phyloP scores from a whole-genome alignment of 345 rosid species.

The Brassica incana region DNA sequence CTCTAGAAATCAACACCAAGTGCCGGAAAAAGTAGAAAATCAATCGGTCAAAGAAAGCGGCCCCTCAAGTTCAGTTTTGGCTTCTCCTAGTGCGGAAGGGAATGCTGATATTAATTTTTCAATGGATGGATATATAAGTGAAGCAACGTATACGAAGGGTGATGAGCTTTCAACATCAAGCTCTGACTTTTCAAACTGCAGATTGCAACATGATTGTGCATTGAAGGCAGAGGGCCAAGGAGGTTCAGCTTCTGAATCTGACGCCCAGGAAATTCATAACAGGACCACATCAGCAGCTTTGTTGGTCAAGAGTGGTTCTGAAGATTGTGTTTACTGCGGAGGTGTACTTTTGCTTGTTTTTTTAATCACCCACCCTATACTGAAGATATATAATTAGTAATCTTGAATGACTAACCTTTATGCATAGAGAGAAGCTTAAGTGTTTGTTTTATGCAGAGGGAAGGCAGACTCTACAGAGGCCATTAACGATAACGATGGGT shows the following conservation, averaged over 20 bases:
- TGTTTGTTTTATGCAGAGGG: slow-evolving; percentile 46
- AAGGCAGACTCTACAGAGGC: slow-evolving; percentile 34
- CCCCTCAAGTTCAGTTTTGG: slow-evolving; percentile 40
- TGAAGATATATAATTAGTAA: slow-evolving; percentile 15
- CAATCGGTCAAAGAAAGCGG: slow-evolving; percentile 46
- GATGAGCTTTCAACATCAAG: slow-evolving; percentile 54
- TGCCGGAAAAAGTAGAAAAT: slow-evolving; percentile 48
- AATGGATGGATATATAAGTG: slow-evolving; percentile 41
- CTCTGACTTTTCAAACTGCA: slow-evolving; percentile 51
- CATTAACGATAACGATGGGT: slow-evolving; percentile 42
- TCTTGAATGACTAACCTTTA: neutral
- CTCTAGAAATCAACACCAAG: slow-evolving; percentile 41
- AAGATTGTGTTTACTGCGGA: slow-evolving; percentile 35
- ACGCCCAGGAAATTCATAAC: slow-evolving; percentile 32
- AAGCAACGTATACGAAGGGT: slow-evolving; percentile 51
- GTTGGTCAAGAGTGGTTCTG: slow-evolving; percentile 43
- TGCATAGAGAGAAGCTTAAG: slow-evolving; percentile 24
- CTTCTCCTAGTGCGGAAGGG: slow-evolving; percentile 39
- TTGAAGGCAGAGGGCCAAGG: slow-evolving; percentile 30
- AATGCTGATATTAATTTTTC: slow-evolving; percentile 24
- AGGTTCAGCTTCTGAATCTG: slow-evolving; percentile 29
- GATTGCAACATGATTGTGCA: slow-evolving; percentile 30
- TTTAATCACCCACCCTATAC: slow-evolving; percentile 12
- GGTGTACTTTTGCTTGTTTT: slow-evolving; percentile 43
- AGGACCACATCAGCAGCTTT: slow-evolving; percentile 32